Evolutionary conservation across 768 basidiomycete genomes (phyloP), one percentile per base, ranked within the genome.

Genomic region (Rhizopogon roseolus): DNA sequence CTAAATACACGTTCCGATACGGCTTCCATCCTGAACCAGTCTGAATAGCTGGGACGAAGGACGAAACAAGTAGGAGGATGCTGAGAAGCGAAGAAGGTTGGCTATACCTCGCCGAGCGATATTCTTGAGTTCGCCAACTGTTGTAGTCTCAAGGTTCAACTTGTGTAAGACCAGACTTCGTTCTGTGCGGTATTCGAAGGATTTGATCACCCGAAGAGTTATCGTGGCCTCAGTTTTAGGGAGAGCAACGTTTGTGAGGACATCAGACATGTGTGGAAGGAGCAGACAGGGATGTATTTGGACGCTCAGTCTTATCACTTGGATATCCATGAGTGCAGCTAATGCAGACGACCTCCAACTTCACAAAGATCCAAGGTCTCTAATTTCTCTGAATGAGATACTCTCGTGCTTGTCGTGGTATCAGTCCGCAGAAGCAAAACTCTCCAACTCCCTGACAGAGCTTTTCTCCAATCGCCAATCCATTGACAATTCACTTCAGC

Each of bases 131-230:
- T 79, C 73, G 13, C 81, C 85, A 22, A 94, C 86, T 2, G 93
- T 93, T n/a, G 80, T 85, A 2, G 74, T 75, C 60, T 85, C 82
- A 57, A 97, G 82, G 66, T 99, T 83, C 56, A 95, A 62, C 60
- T 87, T 76, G 63, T 85, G 88, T 49, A 98, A 76, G 50, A 99
- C 86, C 59, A 98, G 79, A 64, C 82, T 86, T 60, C 86, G 87
- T 66, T 93, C 89, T 52, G 94, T 98, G 52, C 96, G 82, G 69
- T 84, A 98, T 64, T 84, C 85, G 67, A 99, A 96, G 17, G 91
- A 93, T 67, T 99, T 99, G 74, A 99, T 91, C 57, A 98, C 79
- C 32, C 96, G 85, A 46, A 98, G 69, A 6, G 96, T 98, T 54
- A 98, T 72, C 5, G 92, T 93, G 19, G 93, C 92, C 56, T 84